Percentiles rank a stretch among this genome's conserved stretches.
These are phyloP conservation scores for Dryadomyces sulphureus DNA, from an alignment of 2,329 filamentous ascomycete species.

Conservation along the genomic window DNA sequence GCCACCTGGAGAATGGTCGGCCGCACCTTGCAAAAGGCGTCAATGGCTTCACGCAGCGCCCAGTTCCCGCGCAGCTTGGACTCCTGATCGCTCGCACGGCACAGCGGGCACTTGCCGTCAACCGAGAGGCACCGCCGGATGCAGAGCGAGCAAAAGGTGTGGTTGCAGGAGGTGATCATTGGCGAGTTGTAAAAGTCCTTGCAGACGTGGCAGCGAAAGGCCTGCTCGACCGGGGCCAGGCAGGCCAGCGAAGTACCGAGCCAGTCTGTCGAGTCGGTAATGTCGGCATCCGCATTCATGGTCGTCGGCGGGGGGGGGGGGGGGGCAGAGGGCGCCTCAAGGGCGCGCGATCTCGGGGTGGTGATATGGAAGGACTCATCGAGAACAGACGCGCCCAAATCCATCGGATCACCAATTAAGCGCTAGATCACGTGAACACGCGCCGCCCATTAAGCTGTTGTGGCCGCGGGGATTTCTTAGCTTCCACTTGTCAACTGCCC, in stretches of 20 bases:
- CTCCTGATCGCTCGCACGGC: constrained; percentile 66
- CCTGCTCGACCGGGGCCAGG: constrained; percentile 61
- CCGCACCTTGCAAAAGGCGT: constrained; percentile 57
- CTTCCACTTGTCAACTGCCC: neutral
- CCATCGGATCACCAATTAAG: neutral
- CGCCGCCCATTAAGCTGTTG: constrained; percentile 2
- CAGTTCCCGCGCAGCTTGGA: constrained; percentile 73
- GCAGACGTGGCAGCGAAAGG: constrained; percentile 89
- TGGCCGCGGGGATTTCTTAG: neutral
- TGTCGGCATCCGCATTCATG: constrained; percentile 18
- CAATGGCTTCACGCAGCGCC: constrained; percentile 71
- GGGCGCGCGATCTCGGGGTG: too few species aligned
- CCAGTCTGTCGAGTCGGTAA: constrained; percentile 79
- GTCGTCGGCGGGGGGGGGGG: neutral
- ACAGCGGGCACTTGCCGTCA: constrained; percentile 80
- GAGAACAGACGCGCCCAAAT: neutral
- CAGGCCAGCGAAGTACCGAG: constrained; percentile 50
- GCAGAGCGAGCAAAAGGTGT: constrained; percentile 94
- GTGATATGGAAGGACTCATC: too few species aligned
- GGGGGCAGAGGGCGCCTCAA: too few species aligned
- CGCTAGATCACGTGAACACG: constrained; percentile 10
- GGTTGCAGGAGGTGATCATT: constrained; percentile 86
- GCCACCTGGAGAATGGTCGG: constrained; percentile 50
- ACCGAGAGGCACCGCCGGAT: constrained; percentile 73
- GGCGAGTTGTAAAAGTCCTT: constrained; percentile 94